A percentile compares a stretch with the other conserved stretches of the same genome.
These are phyloP conservation scores for Debaryomyces robertsiae DNA, from an alignment of 1,139 yeast species.

Conservation along the genomic window DNA sequence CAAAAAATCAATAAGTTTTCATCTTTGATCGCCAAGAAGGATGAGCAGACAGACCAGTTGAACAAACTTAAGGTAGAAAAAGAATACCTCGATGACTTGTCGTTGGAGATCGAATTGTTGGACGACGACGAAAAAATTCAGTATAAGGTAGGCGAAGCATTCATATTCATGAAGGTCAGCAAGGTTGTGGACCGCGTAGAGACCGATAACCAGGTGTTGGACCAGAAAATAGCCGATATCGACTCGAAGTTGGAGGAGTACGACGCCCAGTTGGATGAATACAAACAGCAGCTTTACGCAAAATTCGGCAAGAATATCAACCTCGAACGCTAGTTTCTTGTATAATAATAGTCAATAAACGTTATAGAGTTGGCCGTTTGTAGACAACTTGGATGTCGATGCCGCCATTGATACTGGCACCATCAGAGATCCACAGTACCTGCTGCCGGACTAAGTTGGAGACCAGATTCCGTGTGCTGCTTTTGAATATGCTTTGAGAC, in stretches of 20 bases:
- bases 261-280: conserved; percentile 54
- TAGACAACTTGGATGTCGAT: too few relatives aligned
- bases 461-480: too few relatives aligned
- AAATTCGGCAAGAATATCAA: conserved; percentile 91
- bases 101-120: conserved; percentile 80
- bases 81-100: conserved; percentile 85
- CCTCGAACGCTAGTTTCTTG: conserved; percentile 54
- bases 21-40: conserved; percentile 71
- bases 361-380: conserved; percentile 2
- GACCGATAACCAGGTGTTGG: conserved; percentile 54
- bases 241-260: conserved; percentile 53
- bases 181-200: conserved; percentile 72
- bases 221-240: conserved; percentile 46
- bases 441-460: too few relatives aligned
- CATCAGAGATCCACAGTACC: too few relatives aligned
- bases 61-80: conserved; percentile 63
- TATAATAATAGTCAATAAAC: conserved; percentile 7
- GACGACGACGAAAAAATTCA: conserved; percentile 77
- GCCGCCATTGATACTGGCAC: too few relatives aligned
- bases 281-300: conserved; percentile 78
- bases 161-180: conserved; percentile 64
- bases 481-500: too few relatives aligned
- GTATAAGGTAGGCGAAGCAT: conserved; percentile 75
- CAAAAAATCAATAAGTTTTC: conserved; percentile 86
- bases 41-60: conserved; percentile 55